Conservation (phyloP, 805 yeast species). For the Suhomyces sp. region DNA sequence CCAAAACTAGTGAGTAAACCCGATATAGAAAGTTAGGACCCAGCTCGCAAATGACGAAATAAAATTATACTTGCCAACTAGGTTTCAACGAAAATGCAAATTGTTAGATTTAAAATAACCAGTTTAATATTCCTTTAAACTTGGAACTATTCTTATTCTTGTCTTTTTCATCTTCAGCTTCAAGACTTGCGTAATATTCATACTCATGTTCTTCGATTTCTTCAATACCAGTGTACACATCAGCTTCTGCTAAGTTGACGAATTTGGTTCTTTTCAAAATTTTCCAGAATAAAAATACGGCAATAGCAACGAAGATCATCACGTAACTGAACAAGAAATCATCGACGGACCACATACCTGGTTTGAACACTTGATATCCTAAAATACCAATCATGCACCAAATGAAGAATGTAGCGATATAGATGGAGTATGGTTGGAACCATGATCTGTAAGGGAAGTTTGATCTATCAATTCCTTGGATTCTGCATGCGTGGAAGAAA, state of each 20-base stretch:
- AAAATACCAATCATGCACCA: constrained; percentile 49
- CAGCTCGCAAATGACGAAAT: neutral
- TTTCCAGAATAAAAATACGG: constrained; percentile 35
- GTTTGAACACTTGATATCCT: constrained; percentile 71
- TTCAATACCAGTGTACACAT: constrained; percentile 41
- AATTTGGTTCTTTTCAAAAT: constrained; percentile 33
- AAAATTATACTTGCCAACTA: neutral
- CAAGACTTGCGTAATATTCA: constrained; percentile 34
- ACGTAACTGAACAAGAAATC: constrained; percentile 68
- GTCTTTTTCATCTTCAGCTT: constrained; percentile 19
- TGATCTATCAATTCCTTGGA: constrained; percentile 37
- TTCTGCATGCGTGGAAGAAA: constrained; percentile 40
- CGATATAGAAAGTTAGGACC: neutral
- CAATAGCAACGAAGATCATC: constrained; percentile 54
- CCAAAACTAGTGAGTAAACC: neutral
- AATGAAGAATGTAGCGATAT: constrained; percentile 27
- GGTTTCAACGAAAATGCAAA: neutral
- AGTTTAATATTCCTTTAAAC: constrained; percentile 13
- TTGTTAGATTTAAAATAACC: constrained; percentile 20
- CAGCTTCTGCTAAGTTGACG: constrained; percentile 45
- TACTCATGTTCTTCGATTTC: constrained; percentile 52
- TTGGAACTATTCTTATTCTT: constrained; percentile 5
- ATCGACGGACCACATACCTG: constrained; percentile 60
- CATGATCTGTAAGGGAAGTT: constrained; percentile 41
- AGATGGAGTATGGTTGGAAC: constrained; percentile 42